These are phyloP conservation scores for Aotearoamyces nothofagi DNA, from an alignment of 2,329 filamentous ascomycete genomes.

Conservation along the genomic window DNA sequence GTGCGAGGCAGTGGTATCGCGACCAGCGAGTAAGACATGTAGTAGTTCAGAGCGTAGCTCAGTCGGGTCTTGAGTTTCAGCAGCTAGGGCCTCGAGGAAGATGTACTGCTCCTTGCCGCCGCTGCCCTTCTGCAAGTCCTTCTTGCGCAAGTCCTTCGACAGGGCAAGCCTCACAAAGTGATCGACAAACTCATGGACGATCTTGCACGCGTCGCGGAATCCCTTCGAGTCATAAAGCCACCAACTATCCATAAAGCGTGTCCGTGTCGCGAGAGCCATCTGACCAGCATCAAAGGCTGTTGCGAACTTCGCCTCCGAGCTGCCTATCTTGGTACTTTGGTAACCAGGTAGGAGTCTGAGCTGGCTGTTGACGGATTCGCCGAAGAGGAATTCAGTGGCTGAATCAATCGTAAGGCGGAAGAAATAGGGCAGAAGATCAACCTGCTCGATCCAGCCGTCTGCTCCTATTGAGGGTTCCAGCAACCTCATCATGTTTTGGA, in stretches of 20 bases:
- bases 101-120: constrained; percentile 20
- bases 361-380: constrained; percentile 32
- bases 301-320: constrained; percentile 24
- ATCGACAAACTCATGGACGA: constrained; percentile 28
- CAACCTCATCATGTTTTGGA: constrained; percentile 41
- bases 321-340: constrained; percentile 1
- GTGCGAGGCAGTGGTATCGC: constrained; percentile 40
- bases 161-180: constrained; percentile 27
- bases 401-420: constrained; percentile 44
- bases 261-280: constrained; percentile 8
- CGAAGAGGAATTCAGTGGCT: constrained; percentile 34
- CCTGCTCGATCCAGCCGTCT: constrained; percentile 27
- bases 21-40: constrained; percentile 38
- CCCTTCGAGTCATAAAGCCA: constrained; percentile 18
- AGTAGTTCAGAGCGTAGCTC: constrained; percentile 34
- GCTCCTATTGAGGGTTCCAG: constrained; percentile 38
- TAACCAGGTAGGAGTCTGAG: constrained; percentile 4
- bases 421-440: constrained; percentile 49
- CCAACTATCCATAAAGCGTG: constrained; percentile 8
- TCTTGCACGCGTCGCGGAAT: constrained; percentile 12
- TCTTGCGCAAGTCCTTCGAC: constrained; percentile 7
- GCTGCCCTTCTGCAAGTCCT: constrained; percentile 17
- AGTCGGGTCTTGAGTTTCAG: constrained; percentile 26
- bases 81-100: constrained; percentile 41
- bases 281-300: constrained; percentile 31